phyloP scores from a whole-genome alignment of 768 basidiomycete species.

The Phanerodontia chrysosporium region DNA sequence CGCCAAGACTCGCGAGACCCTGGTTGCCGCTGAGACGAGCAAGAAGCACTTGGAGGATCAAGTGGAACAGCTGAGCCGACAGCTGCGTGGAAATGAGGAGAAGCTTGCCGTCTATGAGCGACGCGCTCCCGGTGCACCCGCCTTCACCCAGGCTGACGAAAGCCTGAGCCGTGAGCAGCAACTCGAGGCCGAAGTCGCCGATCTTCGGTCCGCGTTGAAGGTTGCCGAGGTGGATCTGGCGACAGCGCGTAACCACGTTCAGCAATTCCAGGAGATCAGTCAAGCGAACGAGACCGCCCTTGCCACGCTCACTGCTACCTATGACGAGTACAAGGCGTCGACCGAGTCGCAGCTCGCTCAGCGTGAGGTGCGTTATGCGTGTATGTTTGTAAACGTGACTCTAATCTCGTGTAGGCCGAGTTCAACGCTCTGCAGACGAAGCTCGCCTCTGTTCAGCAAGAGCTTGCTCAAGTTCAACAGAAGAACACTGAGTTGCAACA shows the following conservation, averaged over 20 bases:
- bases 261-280: conserved; percentile 85
- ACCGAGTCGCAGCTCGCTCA: conserved; percentile 66
- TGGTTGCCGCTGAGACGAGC: conserved; percentile 72
- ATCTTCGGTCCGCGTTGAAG: conserved; percentile 73
- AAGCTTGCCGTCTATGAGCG: conserved; percentile 87
- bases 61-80: conserved; percentile 53
- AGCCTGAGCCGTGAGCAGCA: conserved; percentile 69
- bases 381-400: neutral
- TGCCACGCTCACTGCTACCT: conserved; percentile 60
- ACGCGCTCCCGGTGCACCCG: conserved; percentile 34
- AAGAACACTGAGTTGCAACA: conserved; percentile 59
- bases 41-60: conserved; percentile 76
- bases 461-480: conserved; percentile 43
- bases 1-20: conserved; percentile 62
- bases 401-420: conserved; percentile 48
- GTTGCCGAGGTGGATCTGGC: conserved; percentile 74
- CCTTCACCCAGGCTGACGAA: conserved; percentile 34
- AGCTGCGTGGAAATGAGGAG: conserved; percentile 74
- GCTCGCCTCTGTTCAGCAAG: conserved; percentile 48
- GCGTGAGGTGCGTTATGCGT: conserved; percentile 56
- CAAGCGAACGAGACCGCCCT: conserved; percentile 79
- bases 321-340: conserved; percentile 74
- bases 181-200: conserved; percentile 80
- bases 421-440: conserved; percentile 59
- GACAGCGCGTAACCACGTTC: conserved; percentile 64